Base-by-base conservation (phyloP, 306 rosid genomes). In the Cucurbita maxima region DNA sequence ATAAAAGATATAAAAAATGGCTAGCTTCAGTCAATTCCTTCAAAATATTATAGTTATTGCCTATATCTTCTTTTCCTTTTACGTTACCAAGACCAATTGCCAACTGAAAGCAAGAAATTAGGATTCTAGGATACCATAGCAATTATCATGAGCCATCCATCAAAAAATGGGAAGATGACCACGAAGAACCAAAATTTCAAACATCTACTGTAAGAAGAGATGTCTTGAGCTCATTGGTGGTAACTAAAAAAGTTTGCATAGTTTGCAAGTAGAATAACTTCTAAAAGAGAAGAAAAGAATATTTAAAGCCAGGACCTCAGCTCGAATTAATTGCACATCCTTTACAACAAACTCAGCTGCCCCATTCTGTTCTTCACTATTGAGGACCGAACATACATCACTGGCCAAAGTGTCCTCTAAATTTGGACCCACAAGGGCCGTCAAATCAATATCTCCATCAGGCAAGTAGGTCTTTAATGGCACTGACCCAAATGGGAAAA, bases 391-490 rank as follows among this genome's bases (percentile, higher is more conserved):
- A 82, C 81, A 83, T 64, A 92, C 89, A 78, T 86, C 81, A 74
- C 77, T 73, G 67, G 81, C 90, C 81, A 88, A 78, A 75, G 80
- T 79, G 71, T 92, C 90, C 82, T 88, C 96, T 50, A 84, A 58
- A 74, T 83, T 86, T 58, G 81, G 76, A 83, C 57, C 58, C 55
- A 92, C 75, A 30, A 90, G 60, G 37, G 83, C 88, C 34, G 96
- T 92, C 81, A 92, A 84, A 83, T 92, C 98, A 79, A 92, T 90
- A 88, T 92, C 98, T 50, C 98, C 98, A 74, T 92, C 92, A 5
- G 96, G 98, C 79, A 92, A 90, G 80, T 87, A 92, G 12, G 98
- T 90, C 83, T 88, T 92, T 18, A 92, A 76, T 20, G 98, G 98
- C 79, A 92, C 98, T 34, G 98, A 92, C 22, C 98, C 96, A 81